Conservation (phyloP, 768 basidiomycete genomes). For the Heimioporus sp. region DNA sequence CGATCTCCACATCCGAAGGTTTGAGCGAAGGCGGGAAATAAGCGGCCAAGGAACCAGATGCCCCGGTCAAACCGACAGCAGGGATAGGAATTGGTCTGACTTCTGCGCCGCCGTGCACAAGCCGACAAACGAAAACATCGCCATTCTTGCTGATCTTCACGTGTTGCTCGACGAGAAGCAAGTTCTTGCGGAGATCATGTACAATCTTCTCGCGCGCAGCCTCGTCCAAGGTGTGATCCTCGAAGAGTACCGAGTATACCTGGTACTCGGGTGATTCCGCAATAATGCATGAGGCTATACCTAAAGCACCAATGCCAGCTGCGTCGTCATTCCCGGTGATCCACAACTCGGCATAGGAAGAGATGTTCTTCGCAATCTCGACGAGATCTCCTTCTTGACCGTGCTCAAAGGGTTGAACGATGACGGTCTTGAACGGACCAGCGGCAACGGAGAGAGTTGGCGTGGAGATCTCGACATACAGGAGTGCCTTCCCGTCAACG, state of each 20-base stretch:
- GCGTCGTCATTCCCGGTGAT: constrained; percentile 30
- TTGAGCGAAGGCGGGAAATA: constrained; percentile 18
- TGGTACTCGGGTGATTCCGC: constrained; percentile 30
- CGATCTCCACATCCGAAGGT: constrained; percentile 19
- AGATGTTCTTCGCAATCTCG: constrained; percentile 24
- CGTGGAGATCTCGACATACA: constrained; percentile 13
- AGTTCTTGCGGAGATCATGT: constrained; percentile 25
- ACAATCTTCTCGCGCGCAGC: constrained; percentile 22
- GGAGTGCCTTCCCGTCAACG: constrained; percentile 8
- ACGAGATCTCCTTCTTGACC: constrained; percentile 25
- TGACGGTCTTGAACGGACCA: constrained; percentile 24
- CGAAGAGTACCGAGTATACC: constrained; percentile 28
- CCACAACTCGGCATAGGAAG: constrained; percentile 27
- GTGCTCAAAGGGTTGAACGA: constrained; percentile 25
- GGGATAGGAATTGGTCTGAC: constrained; percentile 13
- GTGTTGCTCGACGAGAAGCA: constrained; percentile 27
- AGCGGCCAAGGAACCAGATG: constrained; percentile 14
- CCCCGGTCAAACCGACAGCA: constrained; percentile 12
- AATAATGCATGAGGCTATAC: constrained; percentile 26
- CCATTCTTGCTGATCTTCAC: constrained; percentile 27
- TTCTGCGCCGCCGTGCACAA: constrained; percentile 25
- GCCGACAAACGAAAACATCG: constrained; percentile 26
- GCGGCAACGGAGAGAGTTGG: constrained; percentile 13
- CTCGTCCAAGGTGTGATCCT: constrained; percentile 25
- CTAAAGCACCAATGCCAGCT: constrained; percentile 29